Evolutionary conservation across 345 rosid species (phyloP).

Genomic region (Limnanthes douglasii): DNA sequence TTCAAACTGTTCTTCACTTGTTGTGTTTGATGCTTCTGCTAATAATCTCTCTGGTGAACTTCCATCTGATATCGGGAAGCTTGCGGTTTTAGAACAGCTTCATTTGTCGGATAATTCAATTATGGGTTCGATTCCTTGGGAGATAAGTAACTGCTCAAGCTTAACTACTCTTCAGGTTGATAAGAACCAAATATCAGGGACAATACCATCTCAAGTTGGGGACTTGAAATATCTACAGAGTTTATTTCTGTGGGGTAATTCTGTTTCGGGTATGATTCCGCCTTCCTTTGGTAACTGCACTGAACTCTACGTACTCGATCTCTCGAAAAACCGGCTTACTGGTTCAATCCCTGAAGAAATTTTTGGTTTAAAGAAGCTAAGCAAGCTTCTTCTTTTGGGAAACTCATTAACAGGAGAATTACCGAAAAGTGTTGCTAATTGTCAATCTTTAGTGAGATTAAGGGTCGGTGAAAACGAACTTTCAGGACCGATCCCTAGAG

Average conservation of each 20-base stretch:
- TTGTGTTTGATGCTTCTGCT: constrained; percentile 83
- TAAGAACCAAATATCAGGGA: constrained; percentile 71
- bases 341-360: constrained; percentile 80
- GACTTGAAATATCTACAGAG: constrained; percentile 58
- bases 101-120: constrained; percentile 82
- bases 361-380: constrained; percentile 63
- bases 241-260: constrained; percentile 91
- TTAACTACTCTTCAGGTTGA: constrained; percentile 85
- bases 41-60: constrained; percentile 66
- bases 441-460: constrained; percentile 73
- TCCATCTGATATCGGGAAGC: constrained; percentile 74
- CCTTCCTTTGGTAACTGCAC: constrained; percentile 78
- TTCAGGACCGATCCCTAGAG: constrained; percentile 70
- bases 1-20: constrained; percentile 84
- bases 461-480: constrained; percentile 92
- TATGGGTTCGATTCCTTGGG: constrained; percentile 58
- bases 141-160: constrained; percentile 74
- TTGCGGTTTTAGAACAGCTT: constrained; percentile 69
- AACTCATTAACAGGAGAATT: constrained; percentile 66
- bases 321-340: constrained; percentile 78
- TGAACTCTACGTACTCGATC: constrained; percentile 62
- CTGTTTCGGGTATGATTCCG: constrained; percentile 70
- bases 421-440: constrained; percentile 44
- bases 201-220: constrained; percentile 68
- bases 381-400: constrained; percentile 93